phyloP scores from a whole-genome alignment of 306 rosid species.

The Vigna nakashimae region DNA sequence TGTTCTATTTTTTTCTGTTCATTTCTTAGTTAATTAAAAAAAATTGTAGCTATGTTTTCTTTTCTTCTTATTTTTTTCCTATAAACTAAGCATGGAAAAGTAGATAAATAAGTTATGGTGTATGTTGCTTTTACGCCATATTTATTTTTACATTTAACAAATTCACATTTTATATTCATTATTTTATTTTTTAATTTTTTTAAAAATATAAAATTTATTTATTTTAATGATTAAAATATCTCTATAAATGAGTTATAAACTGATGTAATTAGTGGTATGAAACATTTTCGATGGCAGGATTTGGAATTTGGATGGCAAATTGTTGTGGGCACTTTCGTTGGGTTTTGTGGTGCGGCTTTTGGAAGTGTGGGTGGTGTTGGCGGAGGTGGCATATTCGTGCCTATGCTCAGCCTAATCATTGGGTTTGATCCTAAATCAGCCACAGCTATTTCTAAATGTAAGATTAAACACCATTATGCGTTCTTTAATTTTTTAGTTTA shows the following conservation, averaged over 20 bases:
- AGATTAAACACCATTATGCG: background rate
- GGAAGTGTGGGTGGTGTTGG: conserved; percentile 99
- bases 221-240: no score
- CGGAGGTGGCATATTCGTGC: conserved; percentile 97
- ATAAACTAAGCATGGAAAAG: background rate
- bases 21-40: background rate
- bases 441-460: conserved; percentile 97
- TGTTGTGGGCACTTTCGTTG: conserved; percentile 67
- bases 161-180: no score
- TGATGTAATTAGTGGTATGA: no score
- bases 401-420: conserved; percentile 85
- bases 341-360: conserved; percentile 90
- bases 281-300: conserved; percentile 54
- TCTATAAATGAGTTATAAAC: no score
- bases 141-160: no score
- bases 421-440: conserved; percentile 95
- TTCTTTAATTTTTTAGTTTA: background rate
- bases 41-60: background rate
- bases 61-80: background rate
- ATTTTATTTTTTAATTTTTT: no score
- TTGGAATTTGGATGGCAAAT: conserved; percentile 88
- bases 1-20: no score
- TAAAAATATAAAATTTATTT: no score
- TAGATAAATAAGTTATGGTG: conserved; percentile 4
- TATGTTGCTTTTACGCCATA: background rate